Evolutionary conservation across 1,284 basidiomycete species (phyloP).

Genomic region (Trametes pubescens): DNA sequence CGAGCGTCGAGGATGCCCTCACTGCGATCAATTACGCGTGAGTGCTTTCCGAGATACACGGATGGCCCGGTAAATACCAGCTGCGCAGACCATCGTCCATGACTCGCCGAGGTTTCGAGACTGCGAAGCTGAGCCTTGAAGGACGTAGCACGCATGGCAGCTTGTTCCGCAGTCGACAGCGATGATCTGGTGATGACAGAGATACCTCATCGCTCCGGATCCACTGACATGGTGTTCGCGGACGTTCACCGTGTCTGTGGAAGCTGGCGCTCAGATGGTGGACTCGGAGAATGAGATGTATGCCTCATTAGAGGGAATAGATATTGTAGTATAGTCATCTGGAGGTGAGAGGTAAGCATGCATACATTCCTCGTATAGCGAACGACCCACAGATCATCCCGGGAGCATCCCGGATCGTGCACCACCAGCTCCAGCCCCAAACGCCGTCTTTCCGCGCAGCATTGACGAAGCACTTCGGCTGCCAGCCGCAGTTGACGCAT

Average conservation of each 20-base stretch:
- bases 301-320: background rate
- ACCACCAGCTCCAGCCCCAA: background rate
- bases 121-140: background rate
- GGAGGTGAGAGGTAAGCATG: background rate
- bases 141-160: background rate
- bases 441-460: background rate
- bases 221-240: too few relatives aligned
- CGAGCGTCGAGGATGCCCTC: background rate
- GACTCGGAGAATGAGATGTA: background rate
- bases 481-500: background rate
- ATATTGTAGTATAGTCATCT: background rate
- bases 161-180: background rate
- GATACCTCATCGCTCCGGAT: background rate
- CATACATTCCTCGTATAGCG: too few relatives aligned
- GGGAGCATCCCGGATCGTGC: too few relatives aligned
- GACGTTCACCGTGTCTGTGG: too few relatives aligned
- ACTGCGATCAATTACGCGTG: background rate
- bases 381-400: background rate
- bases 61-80: too few relatives aligned
- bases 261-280: background rate
- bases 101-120: background rate
- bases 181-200: background rate
- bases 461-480: background rate
- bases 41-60: background rate
- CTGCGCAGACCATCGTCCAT: too few relatives aligned